These are phyloP conservation scores for Candolleomyces eurysporus DNA, from an alignment of 768 basidiomycete genomes.

Conservation along the genomic window DNA sequence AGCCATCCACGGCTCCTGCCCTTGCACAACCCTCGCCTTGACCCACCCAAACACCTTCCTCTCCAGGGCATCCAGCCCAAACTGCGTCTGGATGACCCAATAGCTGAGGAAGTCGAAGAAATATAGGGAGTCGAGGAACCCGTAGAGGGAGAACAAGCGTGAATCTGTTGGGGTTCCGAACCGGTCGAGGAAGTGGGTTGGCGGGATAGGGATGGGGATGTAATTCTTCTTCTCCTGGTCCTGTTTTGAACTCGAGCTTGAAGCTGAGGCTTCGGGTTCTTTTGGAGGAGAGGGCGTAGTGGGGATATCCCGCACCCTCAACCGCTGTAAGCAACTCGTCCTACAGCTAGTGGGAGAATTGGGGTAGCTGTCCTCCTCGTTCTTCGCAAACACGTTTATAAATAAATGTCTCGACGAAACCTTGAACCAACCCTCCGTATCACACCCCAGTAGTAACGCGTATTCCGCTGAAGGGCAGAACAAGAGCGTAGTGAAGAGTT, in stretches of 20 bases:
- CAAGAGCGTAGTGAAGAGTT: constrained; percentile 23
- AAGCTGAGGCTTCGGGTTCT: neutral
- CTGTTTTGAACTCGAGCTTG: too few species aligned
- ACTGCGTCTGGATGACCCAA: constrained; percentile 23
- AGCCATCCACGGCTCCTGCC: constrained; percentile 53
- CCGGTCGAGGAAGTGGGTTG: constrained; percentile 21
- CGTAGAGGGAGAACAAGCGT: neutral
- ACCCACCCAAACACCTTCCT: constrained; percentile 31
- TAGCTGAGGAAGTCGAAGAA: constrained; percentile 7
- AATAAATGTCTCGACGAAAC: constrained; percentile 37
- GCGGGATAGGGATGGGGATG: constrained; percentile 12
- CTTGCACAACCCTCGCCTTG: constrained; percentile 47
- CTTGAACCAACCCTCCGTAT: constrained; percentile 36
- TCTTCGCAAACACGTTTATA: constrained; percentile 28
- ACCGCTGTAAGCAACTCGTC: constrained; percentile 8
- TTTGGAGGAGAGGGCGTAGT: constrained; percentile 1
- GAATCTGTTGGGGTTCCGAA: neutral
- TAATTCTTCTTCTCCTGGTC: neutral
- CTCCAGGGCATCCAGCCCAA: constrained; percentile 35
- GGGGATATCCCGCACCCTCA: neutral
- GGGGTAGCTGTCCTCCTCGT: neutral
- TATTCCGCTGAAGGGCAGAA: constrained; percentile 33
- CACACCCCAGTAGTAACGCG: constrained; percentile 38
- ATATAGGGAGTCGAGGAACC: neutral
- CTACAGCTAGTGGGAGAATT: constrained; percentile 4